Conservation (phyloP, 805 yeast genomes). For the Candida insectalens region DNA sequence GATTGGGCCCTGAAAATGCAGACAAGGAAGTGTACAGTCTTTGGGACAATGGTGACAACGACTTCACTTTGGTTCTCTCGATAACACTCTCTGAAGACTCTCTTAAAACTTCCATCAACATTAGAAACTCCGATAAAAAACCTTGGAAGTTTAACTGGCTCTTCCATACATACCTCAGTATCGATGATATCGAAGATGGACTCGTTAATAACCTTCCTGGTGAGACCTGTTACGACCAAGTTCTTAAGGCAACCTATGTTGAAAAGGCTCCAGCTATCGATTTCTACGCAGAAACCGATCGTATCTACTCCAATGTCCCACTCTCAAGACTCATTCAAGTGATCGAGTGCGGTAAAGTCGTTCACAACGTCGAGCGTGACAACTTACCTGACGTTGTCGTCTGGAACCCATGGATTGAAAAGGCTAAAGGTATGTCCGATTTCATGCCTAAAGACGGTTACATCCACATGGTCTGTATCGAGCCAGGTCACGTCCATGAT, state of each 20-base stretch:
- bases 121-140: conserved; percentile 57
- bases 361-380: conserved; percentile 55
- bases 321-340: conserved; percentile 52
- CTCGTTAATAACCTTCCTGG: conserved; percentile 74
- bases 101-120: conserved; percentile 63
- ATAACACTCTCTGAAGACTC: conserved; percentile 49
- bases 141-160: conserved; percentile 85
- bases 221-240: conserved; percentile 65
- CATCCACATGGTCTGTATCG: conserved; percentile 85
- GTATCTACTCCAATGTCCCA: conserved; percentile 64
- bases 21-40: conserved; percentile 44
- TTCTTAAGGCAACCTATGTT: conserved; percentile 47
- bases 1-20: conserved; percentile 78
- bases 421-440: conserved; percentile 77
- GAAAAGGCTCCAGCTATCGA: conserved; percentile 71
- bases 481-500: conserved; percentile 81
- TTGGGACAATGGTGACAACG: conserved; percentile 48
- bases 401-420: conserved; percentile 95
- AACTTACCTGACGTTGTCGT: conserved; percentile 66
- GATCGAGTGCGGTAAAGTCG: conserved; percentile 59
- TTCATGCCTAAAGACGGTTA: conserved; percentile 81
- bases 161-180: conserved; percentile 80
- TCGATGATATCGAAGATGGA: conserved; percentile 70
- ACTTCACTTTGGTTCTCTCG: conserved; percentile 70
- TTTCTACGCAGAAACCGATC: conserved; percentile 72